Percentiles rank a stretch among this genome's conserved stretches.
phyloP scores from a whole-genome alignment of 176 grass and related monocot genomes.

The Carex myosuroides region DNA sequence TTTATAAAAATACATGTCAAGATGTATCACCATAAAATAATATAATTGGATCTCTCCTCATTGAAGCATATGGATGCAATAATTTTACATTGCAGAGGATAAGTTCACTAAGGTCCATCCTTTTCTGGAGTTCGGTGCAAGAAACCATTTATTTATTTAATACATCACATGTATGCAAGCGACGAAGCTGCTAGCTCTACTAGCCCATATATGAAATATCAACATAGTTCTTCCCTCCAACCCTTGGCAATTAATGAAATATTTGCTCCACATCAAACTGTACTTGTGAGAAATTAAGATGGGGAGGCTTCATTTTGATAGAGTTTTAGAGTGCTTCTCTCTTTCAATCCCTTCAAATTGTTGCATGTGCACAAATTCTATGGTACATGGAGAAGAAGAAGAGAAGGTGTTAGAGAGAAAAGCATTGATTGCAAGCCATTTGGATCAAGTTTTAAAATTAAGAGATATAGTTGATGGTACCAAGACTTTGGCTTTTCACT shows the following conservation, averaged over 20 bases:
- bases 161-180: conserved; percentile 50
- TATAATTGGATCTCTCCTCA: no score
- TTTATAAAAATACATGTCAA: no score
- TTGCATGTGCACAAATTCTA: conserved; percentile 50
- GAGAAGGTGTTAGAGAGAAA: conserved; percentile 60
- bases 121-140: conserved; percentile 17
- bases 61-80: not conserved
- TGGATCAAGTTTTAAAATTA: conserved; percentile 77
- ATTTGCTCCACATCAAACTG: not conserved
- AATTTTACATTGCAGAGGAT: not conserved
- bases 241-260: not conserved
- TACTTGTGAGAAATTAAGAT: conserved; percentile 9
- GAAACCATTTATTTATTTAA: conserved; percentile 8
- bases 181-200: not conserved
- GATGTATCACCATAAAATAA: no score
- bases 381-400: conserved; percentile 44
- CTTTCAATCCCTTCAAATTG: conserved; percentile 48
- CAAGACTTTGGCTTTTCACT: conserved; percentile 85
- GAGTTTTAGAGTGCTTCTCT: conserved; percentile 75
- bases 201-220: not conserved
- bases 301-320: conserved; percentile 49
- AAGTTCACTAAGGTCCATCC: not conserved
- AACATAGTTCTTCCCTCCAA: not conserved
- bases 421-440: conserved; percentile 55
- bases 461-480: conserved; percentile 46